These are phyloP conservation scores for Aquanectria penicillioides DNA, from an alignment of 2,329 filamentous ascomycete genomes.

Conservation along the genomic window DNA sequence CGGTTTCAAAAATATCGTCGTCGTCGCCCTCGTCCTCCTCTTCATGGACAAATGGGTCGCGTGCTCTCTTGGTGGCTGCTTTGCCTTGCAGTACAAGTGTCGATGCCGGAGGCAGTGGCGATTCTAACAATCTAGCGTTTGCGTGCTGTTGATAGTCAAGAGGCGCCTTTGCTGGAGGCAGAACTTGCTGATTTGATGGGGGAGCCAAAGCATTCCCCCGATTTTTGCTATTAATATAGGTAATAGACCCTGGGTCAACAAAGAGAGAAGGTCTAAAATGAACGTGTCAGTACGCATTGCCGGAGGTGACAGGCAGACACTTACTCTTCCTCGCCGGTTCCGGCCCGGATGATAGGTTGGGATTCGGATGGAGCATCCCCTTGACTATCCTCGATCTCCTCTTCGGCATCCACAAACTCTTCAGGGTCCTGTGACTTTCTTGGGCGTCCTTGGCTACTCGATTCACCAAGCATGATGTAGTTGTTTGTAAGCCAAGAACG, in stretches of 20 bases:
- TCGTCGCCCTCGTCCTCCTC: constrained; percentile 33
- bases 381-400: constrained; percentile 30
- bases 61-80: constrained; percentile 12
- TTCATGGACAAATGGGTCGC: background rate
- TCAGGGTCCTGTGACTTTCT: constrained; percentile 2
- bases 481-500: constrained; percentile 29
- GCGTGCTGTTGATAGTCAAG: constrained; percentile 34
- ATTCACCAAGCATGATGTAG: constrained; percentile 20
- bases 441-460: background rate
- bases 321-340: constrained; percentile 29
- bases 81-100: no score
- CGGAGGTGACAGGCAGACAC: background rate
- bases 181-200: constrained; percentile 34
- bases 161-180: constrained; percentile 26
- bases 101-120: constrained; percentile 26
- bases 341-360: constrained; percentile 37
- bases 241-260: constrained; percentile 28
- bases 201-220: constrained; percentile 15
- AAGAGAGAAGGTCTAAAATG: constrained; percentile 35
- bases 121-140: constrained; percentile 31
- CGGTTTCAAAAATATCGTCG: constrained; percentile 43
- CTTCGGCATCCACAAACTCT: constrained; percentile 5
- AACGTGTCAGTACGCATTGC: no score
- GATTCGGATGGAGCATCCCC: constrained; percentile 35
- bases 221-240: constrained; percentile 25